Conservation (phyloP, 2,329 filamentous ascomycete species). For the Chrysoporthe deuterocubensis region DNA sequence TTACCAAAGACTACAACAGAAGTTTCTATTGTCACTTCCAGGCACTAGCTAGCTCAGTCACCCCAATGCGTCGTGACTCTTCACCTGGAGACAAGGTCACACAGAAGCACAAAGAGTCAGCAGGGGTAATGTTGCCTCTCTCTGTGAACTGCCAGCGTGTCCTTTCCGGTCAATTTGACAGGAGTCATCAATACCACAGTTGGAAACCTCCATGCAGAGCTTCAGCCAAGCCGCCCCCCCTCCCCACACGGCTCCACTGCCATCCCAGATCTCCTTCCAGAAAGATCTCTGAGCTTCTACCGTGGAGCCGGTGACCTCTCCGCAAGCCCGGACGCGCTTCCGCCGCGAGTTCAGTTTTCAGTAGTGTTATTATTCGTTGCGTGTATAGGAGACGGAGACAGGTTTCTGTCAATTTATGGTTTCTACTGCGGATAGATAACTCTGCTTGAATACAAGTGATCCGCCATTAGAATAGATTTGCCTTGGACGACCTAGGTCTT, state of each 20-base stretch:
- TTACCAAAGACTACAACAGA: neutral
- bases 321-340: neutral
- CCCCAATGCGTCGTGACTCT: neutral
- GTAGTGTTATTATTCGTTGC: neutral
- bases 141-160: constrained; percentile 25
- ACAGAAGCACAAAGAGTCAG: neutral
- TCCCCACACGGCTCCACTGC: constrained; percentile 9
- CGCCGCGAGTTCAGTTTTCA: neutral
- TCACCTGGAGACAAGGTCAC: neutral
- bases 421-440: neutral
- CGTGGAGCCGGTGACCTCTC: neutral
- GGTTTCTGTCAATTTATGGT: neutral
- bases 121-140: neutral
- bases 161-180: constrained; percentile 19
- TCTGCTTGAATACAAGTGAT: neutral
- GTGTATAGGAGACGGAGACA: neutral
- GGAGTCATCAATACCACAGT: neutral
- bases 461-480: neutral
- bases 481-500: neutral
- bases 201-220: neutral
- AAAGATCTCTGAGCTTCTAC: constrained; percentile 26
- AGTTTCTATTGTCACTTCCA: neutral
- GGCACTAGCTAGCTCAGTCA: neutral
- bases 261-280: constrained; percentile 20
- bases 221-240: constrained; percentile 10